Conservation (phyloP, 2,329 filamentous ascomycete species). For the Calonectria montana region DNA sequence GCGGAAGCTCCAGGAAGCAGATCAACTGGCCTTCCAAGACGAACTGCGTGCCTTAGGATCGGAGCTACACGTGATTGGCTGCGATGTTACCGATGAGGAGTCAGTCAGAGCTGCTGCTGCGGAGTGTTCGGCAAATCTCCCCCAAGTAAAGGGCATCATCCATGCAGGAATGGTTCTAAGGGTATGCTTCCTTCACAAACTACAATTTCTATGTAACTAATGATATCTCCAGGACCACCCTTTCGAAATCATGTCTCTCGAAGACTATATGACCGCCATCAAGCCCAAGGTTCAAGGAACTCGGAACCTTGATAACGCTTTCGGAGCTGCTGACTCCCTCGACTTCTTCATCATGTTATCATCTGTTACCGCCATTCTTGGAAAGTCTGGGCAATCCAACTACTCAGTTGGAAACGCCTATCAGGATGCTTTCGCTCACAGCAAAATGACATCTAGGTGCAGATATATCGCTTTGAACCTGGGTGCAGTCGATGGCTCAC, state of each 20-base stretch:
- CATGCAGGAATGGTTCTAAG: constrained; percentile 28
- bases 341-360: constrained; percentile 35
- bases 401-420: constrained; percentile 24
- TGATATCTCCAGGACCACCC: constrained; percentile 10
- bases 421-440: constrained; percentile 25
- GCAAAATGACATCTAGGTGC: constrained; percentile 12
- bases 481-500: constrained; percentile 22
- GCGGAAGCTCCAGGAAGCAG: constrained; percentile 11
- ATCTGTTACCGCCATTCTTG: constrained; percentile 25
- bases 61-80: constrained; percentile 12
- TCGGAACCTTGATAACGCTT: constrained; percentile 21
- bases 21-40: constrained; percentile 4
- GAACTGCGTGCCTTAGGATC: constrained; percentile 7
- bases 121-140: constrained; percentile 11
- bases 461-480: constrained; percentile 27
- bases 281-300: constrained; percentile 30
- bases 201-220: neutral
- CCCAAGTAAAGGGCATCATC: constrained; percentile 20
- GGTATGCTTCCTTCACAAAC: neutral
- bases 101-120: constrained; percentile 9
- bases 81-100: constrained; percentile 27
- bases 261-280: constrained; percentile 22
- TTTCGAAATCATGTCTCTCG: constrained; percentile 24
- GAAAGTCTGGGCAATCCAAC: constrained; percentile 1
- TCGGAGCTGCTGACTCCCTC: constrained; percentile 9